A percentile compares a stretch with the other conserved stretches of the same genome.
These are phyloP conservation scores for Ogataea parapolymorpha DNA, from an alignment of 805 yeast genomes.

Conservation along the genomic window DNA sequence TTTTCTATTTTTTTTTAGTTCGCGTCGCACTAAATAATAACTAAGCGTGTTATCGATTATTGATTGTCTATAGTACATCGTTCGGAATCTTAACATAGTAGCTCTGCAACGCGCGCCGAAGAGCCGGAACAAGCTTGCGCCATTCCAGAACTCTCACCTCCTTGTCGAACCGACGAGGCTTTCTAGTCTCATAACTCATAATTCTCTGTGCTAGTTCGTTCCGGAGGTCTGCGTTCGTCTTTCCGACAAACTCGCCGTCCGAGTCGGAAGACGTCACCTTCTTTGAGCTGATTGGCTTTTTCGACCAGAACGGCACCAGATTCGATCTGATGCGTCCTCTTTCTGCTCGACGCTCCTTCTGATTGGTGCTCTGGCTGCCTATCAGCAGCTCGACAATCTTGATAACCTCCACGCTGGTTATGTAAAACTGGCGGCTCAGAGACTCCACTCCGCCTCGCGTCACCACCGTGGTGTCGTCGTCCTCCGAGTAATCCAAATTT, in stretches of 20 bases:
- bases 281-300: slow-evolving; percentile 52
- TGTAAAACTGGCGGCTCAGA: slow-evolving; percentile 40
- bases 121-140: slow-evolving; percentile 57
- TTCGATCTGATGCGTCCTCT: slow-evolving; percentile 66
- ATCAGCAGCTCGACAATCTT: slow-evolving; percentile 61
- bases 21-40: neutral
- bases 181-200: slow-evolving; percentile 58
- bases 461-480: slow-evolving; percentile 18
- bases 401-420: slow-evolving; percentile 65
- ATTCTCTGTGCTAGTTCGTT: slow-evolving; percentile 60
- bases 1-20: neutral
- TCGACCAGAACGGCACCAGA: slow-evolving; percentile 65
- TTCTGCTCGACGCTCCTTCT: slow-evolving; percentile 55
- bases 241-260: slow-evolving; percentile 8
- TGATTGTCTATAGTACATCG: slow-evolving; percentile 8
- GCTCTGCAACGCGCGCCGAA: slow-evolving; percentile 61
- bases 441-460: slow-evolving; percentile 26
- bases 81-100: slow-evolving; percentile 59
- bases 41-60: neutral
- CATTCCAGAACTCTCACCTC: slow-evolving; percentile 61
- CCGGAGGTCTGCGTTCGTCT: slow-evolving; percentile 37
- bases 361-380: slow-evolving; percentile 44
- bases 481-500: slow-evolving; percentile 17
- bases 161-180: slow-evolving; percentile 67
- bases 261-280: slow-evolving; percentile 22